Evolutionary conservation across 1,139 yeast species (phyloP), one percentile per base, ranked within the genome.

Genomic region (Blastobotrys malaysiensis): DNA sequence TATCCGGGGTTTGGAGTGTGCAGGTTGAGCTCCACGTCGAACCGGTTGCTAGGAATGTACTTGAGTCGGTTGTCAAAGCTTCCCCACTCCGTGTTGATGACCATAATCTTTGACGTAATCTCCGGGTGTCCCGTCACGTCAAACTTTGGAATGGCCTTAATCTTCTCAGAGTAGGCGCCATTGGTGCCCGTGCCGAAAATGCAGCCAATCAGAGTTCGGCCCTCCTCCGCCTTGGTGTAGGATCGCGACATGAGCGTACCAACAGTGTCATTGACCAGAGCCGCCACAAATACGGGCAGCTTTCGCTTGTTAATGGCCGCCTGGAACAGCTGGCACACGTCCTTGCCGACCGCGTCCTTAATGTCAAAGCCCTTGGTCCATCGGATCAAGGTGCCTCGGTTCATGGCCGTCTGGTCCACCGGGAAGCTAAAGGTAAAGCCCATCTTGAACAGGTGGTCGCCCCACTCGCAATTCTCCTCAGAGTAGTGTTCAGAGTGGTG

Each of bases 151-250:
- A 93, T 87, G 52, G 83, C 79, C 47, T 79, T 83, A 55, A 88
- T 69, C 55, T 81, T 77, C 70, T 91, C 98, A 66, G 81, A 77
- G 72, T 91, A 91, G 11, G 97, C 96, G 57, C 97, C 97, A 69
- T 91, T 91, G 45, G 97, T 90, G 67, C 98, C 98, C 5, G 98
- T 91, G 59, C 98, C 98, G 66, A 89, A 88, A 59, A 91, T 91
- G 59, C 91, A 84, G 46, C 98, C 98, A 63, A 91, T 76, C 13
- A 86, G 78, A 13, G 97, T 88, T 58, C 78, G 80, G 52, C 89
- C 81, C 57, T 84, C 82, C 11, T 83, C 77, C 50, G 83, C 77
- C 39, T 75, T 64, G n/a, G 86, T 76, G 73, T 91, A 91, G 21
- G 97, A 86, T 64, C 97, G 82, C 5, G 96, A 85, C 68, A 91